Percentiles rank a stretch among this genome's conserved stretches.
Evolutionary conservation across 1,139 yeast genomes (phyloP).

Genomic region (Hanseniaspora sp.): DNA sequence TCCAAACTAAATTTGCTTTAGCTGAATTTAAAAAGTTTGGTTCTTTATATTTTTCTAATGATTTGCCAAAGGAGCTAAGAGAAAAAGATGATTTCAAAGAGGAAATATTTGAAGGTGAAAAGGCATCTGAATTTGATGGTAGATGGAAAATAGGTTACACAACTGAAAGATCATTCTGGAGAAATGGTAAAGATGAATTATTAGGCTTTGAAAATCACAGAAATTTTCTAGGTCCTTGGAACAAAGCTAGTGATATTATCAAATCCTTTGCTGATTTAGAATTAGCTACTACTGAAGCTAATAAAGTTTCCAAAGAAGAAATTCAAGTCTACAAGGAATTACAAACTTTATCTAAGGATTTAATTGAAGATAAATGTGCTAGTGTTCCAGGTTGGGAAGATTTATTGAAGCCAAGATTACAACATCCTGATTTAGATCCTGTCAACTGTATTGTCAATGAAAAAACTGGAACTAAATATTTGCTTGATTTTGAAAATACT

Average conservation of each 20-base stretch:
- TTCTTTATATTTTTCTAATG: conserved; percentile 55
- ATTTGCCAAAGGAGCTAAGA: conserved; percentile 39
- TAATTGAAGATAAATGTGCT: conserved; percentile 42
- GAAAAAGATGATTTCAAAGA: conserved; percentile 28
- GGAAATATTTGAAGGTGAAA: conserved; percentile 57
- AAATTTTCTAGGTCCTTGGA: conserved; percentile 64
- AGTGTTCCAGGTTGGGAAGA: conserved; percentile 49
- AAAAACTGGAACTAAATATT: conserved; percentile 35
- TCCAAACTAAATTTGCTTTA: conserved; percentile 43
- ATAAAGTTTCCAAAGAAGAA: conserved; percentile 47
- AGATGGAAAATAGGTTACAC: conserved; percentile 93
- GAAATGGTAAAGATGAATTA: conserved; percentile 39
- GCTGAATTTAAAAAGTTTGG: conserved; percentile 63
- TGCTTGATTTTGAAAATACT: conserved; percentile 74
- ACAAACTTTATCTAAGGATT: conserved; percentile 41
- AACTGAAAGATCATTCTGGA: conserved; percentile 66
- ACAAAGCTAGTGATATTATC: conserved; percentile 45
- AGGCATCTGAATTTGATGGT: conserved; percentile 40
- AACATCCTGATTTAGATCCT: conserved; percentile 80
- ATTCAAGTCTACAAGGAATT: conserved; percentile 39
- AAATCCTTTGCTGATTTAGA: conserved; percentile 56
- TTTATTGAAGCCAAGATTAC: conserved; percentile 62
- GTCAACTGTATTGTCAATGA: conserved; percentile 56
- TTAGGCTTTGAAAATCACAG: conserved; percentile 36
- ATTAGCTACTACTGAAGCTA: conserved; percentile 47